These are phyloP conservation scores for Hanseniaspora pseudoguilliermondii DNA, from an alignment of 805 yeast species.

Conservation along the genomic window DNA sequence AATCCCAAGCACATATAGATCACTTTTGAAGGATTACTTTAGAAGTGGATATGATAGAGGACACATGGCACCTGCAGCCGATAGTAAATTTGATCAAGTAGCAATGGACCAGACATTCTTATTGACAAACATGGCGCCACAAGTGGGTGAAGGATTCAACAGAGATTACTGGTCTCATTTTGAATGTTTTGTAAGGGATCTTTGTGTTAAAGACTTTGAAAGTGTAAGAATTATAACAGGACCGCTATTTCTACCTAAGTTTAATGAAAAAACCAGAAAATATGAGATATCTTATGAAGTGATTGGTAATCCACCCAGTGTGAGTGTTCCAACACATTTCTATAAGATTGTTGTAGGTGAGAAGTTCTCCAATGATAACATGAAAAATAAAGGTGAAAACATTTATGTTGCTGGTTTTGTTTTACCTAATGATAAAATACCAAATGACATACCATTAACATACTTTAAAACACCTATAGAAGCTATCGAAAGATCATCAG, in stretches of 20 bases:
- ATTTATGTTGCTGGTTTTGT: conserved; percentile 86
- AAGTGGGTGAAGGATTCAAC: conserved; percentile 94
- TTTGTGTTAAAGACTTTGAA: conserved; percentile 50
- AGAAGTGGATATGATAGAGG: conserved; percentile 95
- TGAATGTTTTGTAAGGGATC: conserved; percentile 73
- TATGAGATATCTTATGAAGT: conserved; percentile 77
- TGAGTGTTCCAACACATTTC: conserved; percentile 97
- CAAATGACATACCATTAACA: conserved; percentile 56
- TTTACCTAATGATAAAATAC: conserved; percentile 71
- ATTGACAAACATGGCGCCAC: conserved; percentile 87
- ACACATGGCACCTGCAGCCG: conserved; percentile 96
- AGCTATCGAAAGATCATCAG: conserved; percentile 77
- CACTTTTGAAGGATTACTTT: conserved; percentile 70
- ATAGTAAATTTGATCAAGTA: conserved; percentile 75
- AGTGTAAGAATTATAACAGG: conserved; percentile 85
- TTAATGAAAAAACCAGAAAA: conserved; percentile 64
- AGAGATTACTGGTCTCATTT: conserved; percentile 97
- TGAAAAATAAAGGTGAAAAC: conserved; percentile 16
- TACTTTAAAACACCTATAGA: conserved; percentile 79
- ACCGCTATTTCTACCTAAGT: conserved; percentile 76
- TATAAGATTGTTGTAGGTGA: conserved; percentile 86
- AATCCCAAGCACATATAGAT: conserved; percentile 68
- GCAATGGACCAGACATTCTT: conserved; percentile 95
- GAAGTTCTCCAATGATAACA: conserved; percentile 24
- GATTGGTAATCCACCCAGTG: conserved; percentile 89